These are phyloP conservation scores for Aureobasidium vineae DNA, from an alignment of 2,329 filamentous ascomycete species.

Conservation along the genomic window DNA sequence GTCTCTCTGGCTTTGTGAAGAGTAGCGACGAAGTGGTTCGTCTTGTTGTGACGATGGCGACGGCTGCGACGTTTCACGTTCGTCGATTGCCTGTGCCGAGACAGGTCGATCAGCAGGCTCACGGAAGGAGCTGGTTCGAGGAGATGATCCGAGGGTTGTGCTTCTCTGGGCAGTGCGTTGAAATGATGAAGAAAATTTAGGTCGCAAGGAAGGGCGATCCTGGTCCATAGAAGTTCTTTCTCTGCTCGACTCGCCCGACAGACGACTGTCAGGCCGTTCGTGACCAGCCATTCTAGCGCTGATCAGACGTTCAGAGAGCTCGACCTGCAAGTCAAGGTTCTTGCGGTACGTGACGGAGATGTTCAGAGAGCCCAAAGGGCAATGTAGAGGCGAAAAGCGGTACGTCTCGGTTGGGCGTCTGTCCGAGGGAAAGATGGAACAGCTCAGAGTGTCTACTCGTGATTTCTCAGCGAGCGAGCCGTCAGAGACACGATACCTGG, in stretches of 20 bases:
- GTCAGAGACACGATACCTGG: constrained; percentile 76
- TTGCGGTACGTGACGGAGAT: constrained; percentile 81
- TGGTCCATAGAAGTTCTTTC: constrained; percentile 23
- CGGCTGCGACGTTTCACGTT: not conserved
- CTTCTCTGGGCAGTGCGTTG: not conserved
- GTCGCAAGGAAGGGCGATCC: constrained; percentile 10
- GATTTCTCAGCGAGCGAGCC: constrained; percentile 47
- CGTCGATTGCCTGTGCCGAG: constrained; percentile 15
- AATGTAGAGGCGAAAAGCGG: constrained; percentile 78
- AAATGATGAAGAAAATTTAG: constrained; percentile 2
- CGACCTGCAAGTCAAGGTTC: constrained; percentile 86
- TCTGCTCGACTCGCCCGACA: constrained; percentile 15
- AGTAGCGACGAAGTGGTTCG: constrained; percentile 10
- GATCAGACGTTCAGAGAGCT: constrained; percentile 78
- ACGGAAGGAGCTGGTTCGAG: constrained; percentile 24
- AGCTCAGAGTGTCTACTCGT: constrained; percentile 66
- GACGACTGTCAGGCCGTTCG: constrained; percentile 10
- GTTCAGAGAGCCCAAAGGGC: constrained; percentile 79
- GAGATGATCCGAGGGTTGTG: not conserved
- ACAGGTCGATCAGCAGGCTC: constrained; percentile 27
- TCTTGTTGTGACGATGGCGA: constrained; percentile 17
- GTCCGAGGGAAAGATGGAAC: constrained; percentile 65
- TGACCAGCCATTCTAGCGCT: constrained; percentile 20
- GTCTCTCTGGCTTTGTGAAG: constrained; percentile 14
- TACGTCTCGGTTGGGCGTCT: constrained; percentile 62